Evolutionary conservation across 306 rosid species (phyloP).

Genomic region (Rubus parviflorus): DNA sequence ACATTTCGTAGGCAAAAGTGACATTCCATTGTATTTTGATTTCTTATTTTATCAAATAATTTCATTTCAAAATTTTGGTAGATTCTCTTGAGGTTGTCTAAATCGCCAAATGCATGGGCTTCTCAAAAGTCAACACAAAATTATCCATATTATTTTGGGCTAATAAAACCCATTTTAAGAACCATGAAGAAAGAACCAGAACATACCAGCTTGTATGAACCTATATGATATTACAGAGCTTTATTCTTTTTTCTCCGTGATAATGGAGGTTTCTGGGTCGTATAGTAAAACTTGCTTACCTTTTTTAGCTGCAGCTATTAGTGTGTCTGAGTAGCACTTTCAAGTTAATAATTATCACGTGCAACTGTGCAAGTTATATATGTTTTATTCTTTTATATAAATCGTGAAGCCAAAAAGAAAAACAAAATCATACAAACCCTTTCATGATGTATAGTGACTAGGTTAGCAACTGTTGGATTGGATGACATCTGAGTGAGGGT

Average conservation of each 20-base stretch:
- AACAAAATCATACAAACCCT: not conserved
- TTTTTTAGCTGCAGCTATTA: not conserved
- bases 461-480: not conserved
- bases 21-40: no score
- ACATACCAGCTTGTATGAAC: no score
- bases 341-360: not conserved
- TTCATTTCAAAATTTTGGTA: no score
- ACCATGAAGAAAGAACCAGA: not conserved
- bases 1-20: no score
- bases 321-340: not conserved
- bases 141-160: not conserved
- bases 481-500: constrained; percentile 11
- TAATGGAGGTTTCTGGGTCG: not conserved
- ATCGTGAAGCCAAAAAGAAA: not conserved
- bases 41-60: no score
- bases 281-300: not conserved
- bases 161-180: not conserved
- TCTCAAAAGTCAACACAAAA: not conserved
- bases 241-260: not conserved
- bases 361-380: not conserved
- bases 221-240: no score
- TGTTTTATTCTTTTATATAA: not conserved
- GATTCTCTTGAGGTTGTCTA: no score
- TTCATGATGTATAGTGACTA: not conserved
- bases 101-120: not conserved